Base-by-base conservation (phyloP, 495 filamentous ascomycete genomes). In the Aspergillus sclerotiicarbonarius region DNA sequence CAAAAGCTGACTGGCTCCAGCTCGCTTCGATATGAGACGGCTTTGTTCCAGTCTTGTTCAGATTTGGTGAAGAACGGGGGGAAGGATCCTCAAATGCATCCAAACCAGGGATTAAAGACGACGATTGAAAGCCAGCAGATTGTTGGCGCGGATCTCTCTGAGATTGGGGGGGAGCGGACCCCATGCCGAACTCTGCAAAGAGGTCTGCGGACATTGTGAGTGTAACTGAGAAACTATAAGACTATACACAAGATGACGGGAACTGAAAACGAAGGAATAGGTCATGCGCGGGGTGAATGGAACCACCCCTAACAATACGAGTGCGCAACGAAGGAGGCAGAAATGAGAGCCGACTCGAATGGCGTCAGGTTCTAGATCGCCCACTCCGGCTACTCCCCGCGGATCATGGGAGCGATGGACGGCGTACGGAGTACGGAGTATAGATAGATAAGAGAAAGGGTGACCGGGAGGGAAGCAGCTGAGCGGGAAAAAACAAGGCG, bases 131-230 rank as follows among this genome's bases (percentile, higher is more conserved):
- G 37, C 45, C 48, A n/a, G 35, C 43, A 20, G 53, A 30, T 33
- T 61, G 61, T 21, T 62, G 64, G 43, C 32, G 15, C 37, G 41
- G 32, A 47, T 63, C 57, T 37, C 53, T 58, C 31, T 60, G 49
- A 47, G 62, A 54, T 51, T 64, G 62, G 31, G 25, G 60, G 56
- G 70, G 46, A 39, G 61, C 20, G 30, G 61, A 25, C 29, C 63
- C 63, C 58, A 62, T 62, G 37, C 84, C 87, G 62, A 92, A 92
- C 50, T 84, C 86, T 50, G 87, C 86, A 37, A 89, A 83, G 35
- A 92, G 79, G 62, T 91, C 89, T 51, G 86, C 83, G 44, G 89
- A 92, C 89, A 92, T 92, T 43, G 50, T 18, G 19, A 51, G 18
- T 25, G 25, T 25, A 21, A 46, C 39, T 31, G 21, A 9, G 29